phyloP scores from a whole-genome alignment of 768 basidiomycete genomes.

The Albatrellus ellisii region DNA sequence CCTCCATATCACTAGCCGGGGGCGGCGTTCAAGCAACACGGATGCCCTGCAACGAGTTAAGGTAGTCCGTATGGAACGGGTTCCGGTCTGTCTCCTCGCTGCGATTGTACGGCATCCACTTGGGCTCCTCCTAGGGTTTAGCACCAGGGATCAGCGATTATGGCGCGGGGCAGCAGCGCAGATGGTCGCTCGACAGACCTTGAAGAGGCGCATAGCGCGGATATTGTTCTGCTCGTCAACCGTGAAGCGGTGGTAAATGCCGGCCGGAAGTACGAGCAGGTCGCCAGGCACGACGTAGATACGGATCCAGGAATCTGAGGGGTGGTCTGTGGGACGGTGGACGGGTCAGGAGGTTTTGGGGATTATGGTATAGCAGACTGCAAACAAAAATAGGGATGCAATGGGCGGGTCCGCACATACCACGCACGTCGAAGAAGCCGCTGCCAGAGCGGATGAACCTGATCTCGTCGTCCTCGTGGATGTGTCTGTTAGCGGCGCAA shows the following conservation, averaged over 20 bases:
- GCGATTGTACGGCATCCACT: constrained; percentile 75
- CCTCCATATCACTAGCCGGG: no score
- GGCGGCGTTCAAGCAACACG: no score
- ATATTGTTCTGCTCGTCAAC: constrained; percentile 64
- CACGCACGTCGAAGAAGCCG: constrained; percentile 86
- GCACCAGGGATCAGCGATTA: no score
- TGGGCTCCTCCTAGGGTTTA: constrained; percentile 81
- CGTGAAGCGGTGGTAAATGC: constrained; percentile 91
- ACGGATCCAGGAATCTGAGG: constrained; percentile 67
- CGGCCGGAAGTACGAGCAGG: constrained; percentile 74
- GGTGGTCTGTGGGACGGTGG: constrained; percentile 32
- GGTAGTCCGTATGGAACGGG: constrained; percentile 44
- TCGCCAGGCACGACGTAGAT: constrained; percentile 65
- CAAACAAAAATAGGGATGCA: not conserved
- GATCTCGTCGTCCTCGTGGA: constrained; percentile 95
- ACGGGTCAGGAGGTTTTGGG: not conserved
- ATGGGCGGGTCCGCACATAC: no score
- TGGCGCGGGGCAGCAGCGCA: not conserved
- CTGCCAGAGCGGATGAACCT: constrained; percentile 74
- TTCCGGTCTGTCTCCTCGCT: constrained; percentile 47
- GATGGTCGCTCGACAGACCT: constrained; percentile 28
- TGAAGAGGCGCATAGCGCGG: constrained; percentile 72
- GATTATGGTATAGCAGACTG: not conserved
- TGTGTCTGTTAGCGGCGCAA: constrained; percentile 36
- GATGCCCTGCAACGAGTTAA: constrained; percentile 26